These are phyloP conservation scores for Selaginella moellendorffii DNA, from an alignment of 75 land plant genomes.

Conservation along the genomic window DNA sequence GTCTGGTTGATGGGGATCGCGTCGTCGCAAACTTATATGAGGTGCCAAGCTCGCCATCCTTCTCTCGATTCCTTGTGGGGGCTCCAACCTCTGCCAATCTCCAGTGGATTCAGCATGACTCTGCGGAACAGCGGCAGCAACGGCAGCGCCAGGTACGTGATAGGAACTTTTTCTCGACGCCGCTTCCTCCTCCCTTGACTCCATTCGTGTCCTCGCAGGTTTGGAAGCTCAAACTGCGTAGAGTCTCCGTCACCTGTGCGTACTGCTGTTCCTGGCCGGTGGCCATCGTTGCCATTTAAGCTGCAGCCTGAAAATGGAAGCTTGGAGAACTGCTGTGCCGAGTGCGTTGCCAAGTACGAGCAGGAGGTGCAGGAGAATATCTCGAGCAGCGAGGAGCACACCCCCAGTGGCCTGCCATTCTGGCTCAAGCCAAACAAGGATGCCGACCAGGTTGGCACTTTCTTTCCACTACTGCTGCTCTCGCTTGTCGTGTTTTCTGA, in stretches of 20 bases:
- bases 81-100: constrained; percentile 58
- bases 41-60: constrained; percentile 61
- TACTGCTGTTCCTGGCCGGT: background rate
- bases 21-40: constrained; percentile 46
- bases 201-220: no score
- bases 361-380: constrained; percentile 32
- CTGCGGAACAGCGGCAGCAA: background rate
- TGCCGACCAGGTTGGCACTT: background rate
- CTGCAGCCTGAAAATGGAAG: background rate
- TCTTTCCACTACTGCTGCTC: background rate
- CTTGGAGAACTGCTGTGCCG: constrained; percentile 34
- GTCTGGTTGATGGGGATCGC: constrained; percentile 57
- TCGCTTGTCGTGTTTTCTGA: no score
- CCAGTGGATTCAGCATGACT: constrained; percentile 6
- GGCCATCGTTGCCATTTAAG: background rate
- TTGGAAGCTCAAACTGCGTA: background rate
- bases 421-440: constrained; percentile 8
- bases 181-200: no score
- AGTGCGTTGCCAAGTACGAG: constrained; percentile 50
- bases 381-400: background rate
- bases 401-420: background rate
- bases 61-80: constrained; percentile 72
- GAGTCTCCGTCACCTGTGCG: background rate
- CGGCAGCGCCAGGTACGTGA: no score
- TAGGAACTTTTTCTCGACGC: no score